These are phyloP conservation scores for Trichophyton equinum DNA, from an alignment of 2,329 filamentous ascomycete species.

Conservation along the genomic window DNA sequence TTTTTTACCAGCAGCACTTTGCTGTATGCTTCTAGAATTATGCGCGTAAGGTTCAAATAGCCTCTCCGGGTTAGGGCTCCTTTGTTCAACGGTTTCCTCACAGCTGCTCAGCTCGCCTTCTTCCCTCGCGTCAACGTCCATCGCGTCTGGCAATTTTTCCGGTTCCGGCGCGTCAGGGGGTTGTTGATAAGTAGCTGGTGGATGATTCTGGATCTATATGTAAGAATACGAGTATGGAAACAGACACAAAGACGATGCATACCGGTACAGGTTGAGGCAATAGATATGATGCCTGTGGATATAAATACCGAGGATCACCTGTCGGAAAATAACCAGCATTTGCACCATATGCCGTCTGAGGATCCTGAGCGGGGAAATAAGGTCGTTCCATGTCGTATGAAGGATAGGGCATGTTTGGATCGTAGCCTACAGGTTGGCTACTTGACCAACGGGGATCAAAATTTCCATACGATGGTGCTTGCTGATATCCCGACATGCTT, in stretches of 20 bases:
- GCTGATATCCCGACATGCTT: conserved; percentile 35
- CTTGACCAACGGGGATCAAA: conserved; percentile 29
- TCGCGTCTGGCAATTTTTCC: conserved; percentile 12
- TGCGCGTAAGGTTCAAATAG: not conserved
- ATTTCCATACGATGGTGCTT: conserved; percentile 31
- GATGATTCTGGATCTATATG: not conserved
- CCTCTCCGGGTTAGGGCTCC: conserved; percentile 1
- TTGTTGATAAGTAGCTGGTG: not conserved
- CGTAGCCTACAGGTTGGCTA: conserved; percentile 15
- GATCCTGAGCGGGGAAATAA: not conserved
- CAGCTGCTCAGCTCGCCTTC: conserved; percentile 68
- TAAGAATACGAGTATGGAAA: not conserved
- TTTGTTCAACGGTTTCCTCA: conserved; percentile 26
- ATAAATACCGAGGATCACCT: not conserved
- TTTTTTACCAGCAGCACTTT: not conserved
- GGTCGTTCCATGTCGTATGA: not conserved
- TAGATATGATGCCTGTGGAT: not conserved
- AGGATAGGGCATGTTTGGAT: conserved; percentile 19
- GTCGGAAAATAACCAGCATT: not conserved
- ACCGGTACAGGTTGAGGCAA: not conserved
- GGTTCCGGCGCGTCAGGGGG: not conserved
- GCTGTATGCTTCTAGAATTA: not conserved
- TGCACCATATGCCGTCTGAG: not conserved
- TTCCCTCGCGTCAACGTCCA: conserved; percentile 42
- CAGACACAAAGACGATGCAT: not conserved